phyloP scores from a whole-genome alignment of 305 asterid species.

The Rubia tinctorum region DNA sequence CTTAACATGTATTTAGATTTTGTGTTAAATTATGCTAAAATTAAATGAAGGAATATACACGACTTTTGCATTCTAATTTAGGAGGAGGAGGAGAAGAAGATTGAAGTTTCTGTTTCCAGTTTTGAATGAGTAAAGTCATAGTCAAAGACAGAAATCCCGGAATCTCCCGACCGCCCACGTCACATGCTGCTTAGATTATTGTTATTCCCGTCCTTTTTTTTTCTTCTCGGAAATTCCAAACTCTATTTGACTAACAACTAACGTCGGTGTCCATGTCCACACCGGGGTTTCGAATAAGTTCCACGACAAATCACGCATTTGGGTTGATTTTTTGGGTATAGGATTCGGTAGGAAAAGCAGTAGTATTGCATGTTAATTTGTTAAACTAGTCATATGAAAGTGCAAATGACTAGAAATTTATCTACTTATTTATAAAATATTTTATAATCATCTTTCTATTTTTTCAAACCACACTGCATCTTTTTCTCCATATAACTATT shows the following conservation, averaged over 20 bases:
- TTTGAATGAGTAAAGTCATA: neutral
- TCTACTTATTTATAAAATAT: no score
- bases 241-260: neutral
- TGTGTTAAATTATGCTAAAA: no score
- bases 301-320: neutral
- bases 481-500: no score
- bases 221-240: neutral
- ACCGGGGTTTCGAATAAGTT: neutral
- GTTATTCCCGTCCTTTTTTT: neutral
- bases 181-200: neutral
- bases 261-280: neutral
- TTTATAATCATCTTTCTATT: no score
- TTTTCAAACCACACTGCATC: no score
- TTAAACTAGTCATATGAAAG: no score
- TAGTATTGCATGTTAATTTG: neutral
- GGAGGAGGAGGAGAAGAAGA: neutral
- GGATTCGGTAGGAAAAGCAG: neutral
- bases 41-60: no score
- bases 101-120: no score
- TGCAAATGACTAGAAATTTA: no score
- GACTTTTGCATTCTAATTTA: neutral
- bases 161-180: neutral
- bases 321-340: neutral
- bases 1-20: no score
- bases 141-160: constrained; percentile 2